Evolutionary conservation across 2,329 filamentous ascomycete species (phyloP).

Genomic region (Arthrinium phaeospermum): DNA sequence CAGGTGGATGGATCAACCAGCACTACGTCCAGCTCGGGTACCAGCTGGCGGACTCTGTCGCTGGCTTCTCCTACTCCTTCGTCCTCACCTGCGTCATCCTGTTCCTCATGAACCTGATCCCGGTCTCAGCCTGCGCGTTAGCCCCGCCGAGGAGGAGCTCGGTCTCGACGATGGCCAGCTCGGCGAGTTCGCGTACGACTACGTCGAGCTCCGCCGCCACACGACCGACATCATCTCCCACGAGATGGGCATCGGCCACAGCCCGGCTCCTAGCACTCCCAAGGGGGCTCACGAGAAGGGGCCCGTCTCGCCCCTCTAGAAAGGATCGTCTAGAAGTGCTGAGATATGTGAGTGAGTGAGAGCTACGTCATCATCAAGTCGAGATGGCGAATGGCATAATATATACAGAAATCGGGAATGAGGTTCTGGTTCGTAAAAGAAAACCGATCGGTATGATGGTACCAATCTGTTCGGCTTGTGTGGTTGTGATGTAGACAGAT

Average conservation of each 20-base stretch:
- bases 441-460: neutral
- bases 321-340: neutral
- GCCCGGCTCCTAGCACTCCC: conserved; percentile 27
- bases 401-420: neutral
- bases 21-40: conserved; percentile 75
- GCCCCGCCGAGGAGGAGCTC: conserved; percentile 70
- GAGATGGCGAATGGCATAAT: neutral
- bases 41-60: conserved; percentile 71
- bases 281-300: conserved; percentile 38
- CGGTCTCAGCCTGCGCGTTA: conserved; percentile 71
- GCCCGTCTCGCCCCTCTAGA: conserved; percentile 27
- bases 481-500: neutral
- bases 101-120: conserved; percentile 73
- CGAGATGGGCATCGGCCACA: conserved; percentile 26
- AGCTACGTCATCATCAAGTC: neutral
- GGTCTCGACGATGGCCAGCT: conserved; percentile 77
- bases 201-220: conserved; percentile 74
- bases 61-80: conserved; percentile 70
- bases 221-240: conserved; percentile 50
- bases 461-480: neutral
- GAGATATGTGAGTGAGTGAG: neutral
- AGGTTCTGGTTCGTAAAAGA: neutral
- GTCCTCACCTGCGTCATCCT: conserved; percentile 71
- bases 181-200: conserved; percentile 84
- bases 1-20: conserved; percentile 73